phyloP scores from a whole-genome alignment of 352 stramenopile genomes.

The Globisporangium nagaii region DNA sequence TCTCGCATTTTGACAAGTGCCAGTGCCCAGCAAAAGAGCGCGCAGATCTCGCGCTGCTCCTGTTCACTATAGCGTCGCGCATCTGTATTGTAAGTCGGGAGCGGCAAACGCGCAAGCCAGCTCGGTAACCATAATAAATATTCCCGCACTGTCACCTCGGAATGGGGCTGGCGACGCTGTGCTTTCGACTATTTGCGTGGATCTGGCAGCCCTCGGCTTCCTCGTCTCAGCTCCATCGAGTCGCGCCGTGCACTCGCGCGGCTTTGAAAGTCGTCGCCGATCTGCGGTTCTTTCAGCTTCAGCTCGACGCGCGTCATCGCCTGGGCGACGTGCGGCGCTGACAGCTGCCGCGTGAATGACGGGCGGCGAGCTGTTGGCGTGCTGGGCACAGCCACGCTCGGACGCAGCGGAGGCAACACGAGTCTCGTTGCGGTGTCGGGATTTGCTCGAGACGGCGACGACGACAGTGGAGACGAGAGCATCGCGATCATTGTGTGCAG shows the following conservation, averaged over 20 bases:
- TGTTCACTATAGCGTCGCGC: constrained; percentile 4
- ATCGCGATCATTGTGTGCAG: constrained; percentile 9
- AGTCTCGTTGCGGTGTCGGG: not conserved
- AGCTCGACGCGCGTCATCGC: constrained; percentile 43
- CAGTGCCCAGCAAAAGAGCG: not conserved
- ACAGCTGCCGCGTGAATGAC: constrained; percentile 19
- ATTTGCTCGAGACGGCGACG: constrained; percentile 1
- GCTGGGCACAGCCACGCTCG: not conserved
- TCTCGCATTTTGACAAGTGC: not conserved
- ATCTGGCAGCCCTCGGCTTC: not conserved
- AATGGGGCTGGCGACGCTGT: too few species aligned
- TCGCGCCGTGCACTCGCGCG: constrained; percentile 13
- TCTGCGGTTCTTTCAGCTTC: constrained; percentile 49
- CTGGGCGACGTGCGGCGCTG: constrained; percentile 10
- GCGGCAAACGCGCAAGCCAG: too few species aligned
- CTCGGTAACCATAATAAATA: too few species aligned
- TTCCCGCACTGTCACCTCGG: too few species aligned
- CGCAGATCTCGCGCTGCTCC: not conserved
- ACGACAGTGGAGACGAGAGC: not conserved
- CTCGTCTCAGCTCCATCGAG: constrained; percentile 7
- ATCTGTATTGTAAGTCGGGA: too few species aligned
- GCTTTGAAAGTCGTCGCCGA: constrained; percentile 38
- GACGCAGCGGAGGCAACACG: constrained; percentile 14
- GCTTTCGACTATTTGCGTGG: not conserved
- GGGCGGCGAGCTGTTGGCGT: constrained; percentile 6